A percentile compares a stretch with the other conserved stretches of the same genome.
Conservation (phyloP, 345 rosid species). For the Lagerstroemia speciosa region DNA sequence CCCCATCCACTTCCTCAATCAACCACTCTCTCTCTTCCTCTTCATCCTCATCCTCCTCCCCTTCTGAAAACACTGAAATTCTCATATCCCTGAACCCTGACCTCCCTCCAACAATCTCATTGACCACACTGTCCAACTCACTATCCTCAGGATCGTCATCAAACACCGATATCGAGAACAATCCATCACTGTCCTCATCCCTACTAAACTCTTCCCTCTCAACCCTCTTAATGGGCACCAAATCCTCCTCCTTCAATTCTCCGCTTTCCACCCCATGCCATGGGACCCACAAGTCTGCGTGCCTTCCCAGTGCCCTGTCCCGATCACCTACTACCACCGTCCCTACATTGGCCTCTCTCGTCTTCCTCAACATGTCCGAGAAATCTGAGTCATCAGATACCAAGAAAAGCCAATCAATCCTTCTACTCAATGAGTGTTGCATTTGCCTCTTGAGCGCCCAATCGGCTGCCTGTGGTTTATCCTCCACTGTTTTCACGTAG, state of each 20-base stretch:
- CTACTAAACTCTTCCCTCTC: constrained; percentile 21
- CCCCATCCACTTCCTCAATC: constrained; percentile 19
- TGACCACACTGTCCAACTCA: constrained; percentile 30
- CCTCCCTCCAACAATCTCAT: constrained; percentile 37
- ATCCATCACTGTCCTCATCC: constrained; percentile 17
- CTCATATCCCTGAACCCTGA: constrained; percentile 38
- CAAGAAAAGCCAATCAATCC: constrained; percentile 78
- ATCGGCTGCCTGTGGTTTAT: constrained; percentile 94
- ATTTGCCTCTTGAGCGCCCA: constrained; percentile 96
- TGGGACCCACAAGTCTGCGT: constrained; percentile 86
- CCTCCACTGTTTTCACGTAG: constrained; percentile 72
- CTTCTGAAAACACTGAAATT: constrained; percentile 63
- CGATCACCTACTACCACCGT: constrained; percentile 76
- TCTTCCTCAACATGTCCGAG: constrained; percentile 62
- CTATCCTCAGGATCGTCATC: constrained; percentile 25
- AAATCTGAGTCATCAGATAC: constrained; percentile 89
- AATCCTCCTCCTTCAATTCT: constrained; percentile 55
- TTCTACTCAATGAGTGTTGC: constrained; percentile 78
- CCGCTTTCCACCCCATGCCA: constrained; percentile 83
- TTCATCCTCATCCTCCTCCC: constrained; percentile 43
- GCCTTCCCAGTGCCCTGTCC: constrained; percentile 56
- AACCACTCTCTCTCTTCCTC: constrained; percentile 26
- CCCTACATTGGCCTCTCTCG: constrained; percentile 64
- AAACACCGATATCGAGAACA: constrained; percentile 37
- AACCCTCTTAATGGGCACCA: constrained; percentile 43